Evolutionary conservation across 768 basidiomycete species (phyloP).

Genomic region (Tulasnella sp.): DNA sequence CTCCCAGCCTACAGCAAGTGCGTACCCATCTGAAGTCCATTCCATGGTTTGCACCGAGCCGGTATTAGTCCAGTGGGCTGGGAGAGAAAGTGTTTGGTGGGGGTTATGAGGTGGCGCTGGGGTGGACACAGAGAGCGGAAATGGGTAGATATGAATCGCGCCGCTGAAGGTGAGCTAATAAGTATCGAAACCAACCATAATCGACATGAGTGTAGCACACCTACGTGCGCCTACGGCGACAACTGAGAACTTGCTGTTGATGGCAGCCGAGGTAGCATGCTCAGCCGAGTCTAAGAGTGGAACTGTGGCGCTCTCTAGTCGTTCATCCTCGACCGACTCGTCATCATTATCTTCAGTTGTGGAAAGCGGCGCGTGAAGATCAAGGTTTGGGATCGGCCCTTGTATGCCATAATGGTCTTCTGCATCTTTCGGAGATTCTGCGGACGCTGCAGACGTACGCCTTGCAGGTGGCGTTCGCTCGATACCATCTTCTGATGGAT

Average conservation of each 20-base stretch:
- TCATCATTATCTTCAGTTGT: background rate
- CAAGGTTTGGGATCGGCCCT: too few species aligned
- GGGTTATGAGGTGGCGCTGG: background rate
- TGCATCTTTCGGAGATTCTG: background rate
- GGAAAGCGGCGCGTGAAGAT: too few species aligned
- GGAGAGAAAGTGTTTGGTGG: conserved; percentile 29
- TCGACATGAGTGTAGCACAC: conserved; percentile 29
- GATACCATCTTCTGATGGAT: too few species aligned
- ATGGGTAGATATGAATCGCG: background rate
- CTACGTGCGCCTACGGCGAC: conserved; percentile 67
- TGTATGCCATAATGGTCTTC: background rate
- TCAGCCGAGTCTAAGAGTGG: background rate
- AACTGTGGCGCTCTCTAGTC: too few species aligned
- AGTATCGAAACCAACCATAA: background rate
- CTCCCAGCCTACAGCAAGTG: conserved; percentile 85
- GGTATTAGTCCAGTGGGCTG: conserved; percentile 40
- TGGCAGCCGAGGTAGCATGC: conserved; percentile 36
- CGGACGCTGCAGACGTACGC: too few species aligned
- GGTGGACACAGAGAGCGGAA: conserved; percentile 6
- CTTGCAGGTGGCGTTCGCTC: too few species aligned
- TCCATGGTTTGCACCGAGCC: conserved; percentile 60
- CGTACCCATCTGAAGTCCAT: conserved; percentile 95
- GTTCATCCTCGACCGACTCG: background rate
- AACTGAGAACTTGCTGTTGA: conserved; percentile 73
- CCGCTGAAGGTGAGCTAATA: background rate